Evolutionary conservation across 2,329 filamentous ascomycete species (phyloP), one percentile per base, ranked within the genome.

Genomic region (Shiraia bambusicola): DNA sequence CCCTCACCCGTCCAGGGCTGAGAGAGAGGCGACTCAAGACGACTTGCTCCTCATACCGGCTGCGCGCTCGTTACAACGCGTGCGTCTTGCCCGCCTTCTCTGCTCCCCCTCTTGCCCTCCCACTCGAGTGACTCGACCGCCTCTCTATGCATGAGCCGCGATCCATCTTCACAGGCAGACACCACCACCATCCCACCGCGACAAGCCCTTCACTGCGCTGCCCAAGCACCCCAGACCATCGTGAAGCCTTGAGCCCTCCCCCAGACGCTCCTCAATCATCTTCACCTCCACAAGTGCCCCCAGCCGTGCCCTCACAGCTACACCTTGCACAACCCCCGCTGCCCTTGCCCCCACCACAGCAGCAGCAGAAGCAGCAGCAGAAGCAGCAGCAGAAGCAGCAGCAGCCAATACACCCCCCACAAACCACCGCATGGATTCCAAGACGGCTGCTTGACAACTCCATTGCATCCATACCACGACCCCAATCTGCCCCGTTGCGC

Each of bases 391-490:
- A n/a, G 27, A 15, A n/a, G 15, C 35, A 12, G 12, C 30, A 14
- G 13, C 17, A 19, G 29, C 12, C 29, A 9, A 13, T 46, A 15
- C 33, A 32, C 14, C 24, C 50, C 2, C 28, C 24, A n/a, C 42
- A 36, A 29, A 35, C 40, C 39, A 28, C 56, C 39, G 28, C 56
- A 59, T 61, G 51, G 59, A 52, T 41, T 8, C 42, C 42, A 11
- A 28, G 28, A 8, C 45, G 35, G 27, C 47, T 45, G 15, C 31
- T 40, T 56, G 50, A 59, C 19, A 8, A 22, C 26, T 39, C 35
- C 35, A 32, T 43, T 45, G 42, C 45, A 22, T 32, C 34, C 28
- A 38, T 36, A 39, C 43, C 34, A 27, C 52, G 34, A 32, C 49
- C 47, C 17, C 45, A 28, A 35, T 50, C 52, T 34, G 44, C 47